Evolutionary conservation across 352 stramenopile genomes (phyloP), one percentile per base, ranked within the genome.

Genomic region (Globisporangium irregulare): DNA sequence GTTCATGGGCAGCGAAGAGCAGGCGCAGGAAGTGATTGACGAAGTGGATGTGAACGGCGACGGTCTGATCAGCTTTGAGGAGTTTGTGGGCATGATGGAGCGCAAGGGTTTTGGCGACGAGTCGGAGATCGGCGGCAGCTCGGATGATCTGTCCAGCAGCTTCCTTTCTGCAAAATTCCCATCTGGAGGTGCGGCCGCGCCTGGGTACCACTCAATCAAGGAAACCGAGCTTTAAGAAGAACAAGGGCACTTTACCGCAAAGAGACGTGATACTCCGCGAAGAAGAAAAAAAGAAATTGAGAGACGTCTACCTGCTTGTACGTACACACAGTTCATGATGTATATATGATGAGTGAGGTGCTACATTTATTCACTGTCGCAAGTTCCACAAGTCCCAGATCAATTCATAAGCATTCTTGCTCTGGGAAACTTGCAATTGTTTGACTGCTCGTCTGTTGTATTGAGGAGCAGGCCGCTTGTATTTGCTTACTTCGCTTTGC

Each of bases 21-120:
- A 98, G 62, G 94, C 92, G 48, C 82, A 93, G 58, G 92, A 98
- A 59, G 82, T 98, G 46, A 97, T 98, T 61, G 67, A 93, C 46
- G 91, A 97, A n/a, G 81, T 98, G 38, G 92, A 98, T 72, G 77
- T 74, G 41, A 93, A 98, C 69, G 84, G 91, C 51, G 94, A 98
- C 72, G 92, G 92, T 12, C 73, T 91, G 55, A 97, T 98, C 72
- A 96, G 80, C 73, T 98, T 97, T 68, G 82, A 97, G 27, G 94
- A 98, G 72, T 98, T 98, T 70, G 79, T 94, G 57, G 73, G 72
- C 29, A 96, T 97, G 87, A 97, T 97, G 90, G 77, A 93, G 73
- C 85, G 87, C 66, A 90, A 92, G 79, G 84, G 84, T 63, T 91
- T 89, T 63, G 84, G 84, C 15, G 87, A 95, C 12, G 87, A 95